Base-by-base conservation (phyloP, 305 asterid genomes). In the Solanum hybrid region DNA sequence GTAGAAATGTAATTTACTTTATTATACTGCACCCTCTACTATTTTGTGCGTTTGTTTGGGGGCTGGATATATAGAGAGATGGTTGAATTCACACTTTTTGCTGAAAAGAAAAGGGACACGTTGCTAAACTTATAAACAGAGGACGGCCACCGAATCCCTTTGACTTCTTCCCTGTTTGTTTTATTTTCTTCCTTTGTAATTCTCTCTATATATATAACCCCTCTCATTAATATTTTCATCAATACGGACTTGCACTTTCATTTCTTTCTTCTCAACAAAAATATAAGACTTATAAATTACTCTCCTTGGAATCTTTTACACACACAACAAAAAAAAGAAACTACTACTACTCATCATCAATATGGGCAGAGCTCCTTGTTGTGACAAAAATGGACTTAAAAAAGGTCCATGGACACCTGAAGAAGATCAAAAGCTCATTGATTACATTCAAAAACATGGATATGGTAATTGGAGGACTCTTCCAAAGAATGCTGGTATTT, bases 321-420 rank as follows among this genome's bases (percentile, higher is more conserved):
- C 64, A 29, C 40, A 34, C 64, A 42, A 42, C 60, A 42, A 45
- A 3, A 45, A 45, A 86, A 17, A 7, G 11, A 26, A 29, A 75
- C 37, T 38, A 60, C 4, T 3, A 75, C 8, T 24, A 10, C 82
- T 8, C 19, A 72, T 72, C 22, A 72, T 4, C 81, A 76, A 7
- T 66, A 96, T 97, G 99, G 98, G 97, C 34, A 93, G 98, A 92
- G 87, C 97, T 78, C 99, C 99, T 2, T 96, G 98, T 56, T 95
- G 99, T 92, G 99, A 97, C 26, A 95, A 96, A 92, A 92, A 92
- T 90, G 99, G 98, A 37, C 94, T 95, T 19, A 97, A 96, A 88
- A 97, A 92, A 72, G 99, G 99, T 35, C 99, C 97, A 10, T 95
- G 98, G 98, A 94, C 98, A 4, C 95, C 94, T 0, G 97, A 95